These are phyloP conservation scores for Pugionium cornutum DNA, from an alignment of 345 rosid species.

Conservation along the genomic window DNA sequence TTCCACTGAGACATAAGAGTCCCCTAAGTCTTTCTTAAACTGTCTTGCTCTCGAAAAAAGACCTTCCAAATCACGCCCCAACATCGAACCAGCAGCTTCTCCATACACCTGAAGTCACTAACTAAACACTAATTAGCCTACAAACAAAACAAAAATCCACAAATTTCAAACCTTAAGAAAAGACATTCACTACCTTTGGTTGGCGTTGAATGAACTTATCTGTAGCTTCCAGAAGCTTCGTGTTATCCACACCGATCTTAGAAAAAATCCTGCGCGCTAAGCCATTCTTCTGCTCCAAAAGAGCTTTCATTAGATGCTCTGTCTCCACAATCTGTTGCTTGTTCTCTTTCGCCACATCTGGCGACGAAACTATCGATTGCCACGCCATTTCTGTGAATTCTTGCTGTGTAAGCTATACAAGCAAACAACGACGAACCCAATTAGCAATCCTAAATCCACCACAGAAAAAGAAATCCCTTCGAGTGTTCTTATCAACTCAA, in stretches of 20 bases:
- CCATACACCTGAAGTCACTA: constrained; percentile 65
- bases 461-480: not conserved
- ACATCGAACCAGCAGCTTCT: constrained; percentile 86
- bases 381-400: constrained; percentile 99
- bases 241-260: constrained; percentile 81
- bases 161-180: not conserved
- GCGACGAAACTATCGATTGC: constrained; percentile 95
- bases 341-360: constrained; percentile 90
- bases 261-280: constrained; percentile 92
- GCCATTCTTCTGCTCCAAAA: constrained; percentile 97
- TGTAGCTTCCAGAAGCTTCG: constrained; percentile 86
- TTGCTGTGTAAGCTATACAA: constrained; percentile 79
- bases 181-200: constrained; percentile 63
- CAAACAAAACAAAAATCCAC: not conserved
- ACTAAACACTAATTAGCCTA: not conserved
- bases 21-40: constrained; percentile 84
- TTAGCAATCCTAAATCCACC: constrained; percentile 1
- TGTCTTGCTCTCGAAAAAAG: constrained; percentile 78
- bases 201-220: constrained; percentile 89
- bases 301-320: constrained; percentile 91
- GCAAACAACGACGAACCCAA: constrained; percentile 19
- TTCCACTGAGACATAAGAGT: constrained; percentile 92
- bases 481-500: constrained; percentile 10
- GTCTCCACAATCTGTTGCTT: constrained; percentile 99
- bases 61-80: constrained; percentile 93